Conservation (phyloP, 768 basidiomycete genomes). For the Mycena polygramma region DNA sequence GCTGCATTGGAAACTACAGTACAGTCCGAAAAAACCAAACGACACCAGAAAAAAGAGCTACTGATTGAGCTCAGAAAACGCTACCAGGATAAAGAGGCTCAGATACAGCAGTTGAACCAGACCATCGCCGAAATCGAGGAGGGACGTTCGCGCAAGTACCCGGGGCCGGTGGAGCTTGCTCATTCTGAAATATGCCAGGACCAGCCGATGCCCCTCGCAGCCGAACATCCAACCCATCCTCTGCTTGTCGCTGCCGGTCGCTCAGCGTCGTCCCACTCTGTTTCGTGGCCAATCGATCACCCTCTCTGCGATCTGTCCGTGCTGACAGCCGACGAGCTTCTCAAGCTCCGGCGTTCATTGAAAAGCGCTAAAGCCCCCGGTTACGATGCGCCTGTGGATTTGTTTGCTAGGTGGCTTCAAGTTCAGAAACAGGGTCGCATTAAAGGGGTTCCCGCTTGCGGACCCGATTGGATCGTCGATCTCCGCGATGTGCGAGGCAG, state of each 20-base stretch:
- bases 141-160: neutral
- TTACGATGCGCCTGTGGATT: neutral
- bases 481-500: constrained; percentile 1
- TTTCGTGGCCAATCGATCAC: neutral
- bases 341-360: neutral
- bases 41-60: neutral
- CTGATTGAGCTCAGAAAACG: neutral
- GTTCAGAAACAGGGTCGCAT: neutral
- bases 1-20: neutral
- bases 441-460: neutral
- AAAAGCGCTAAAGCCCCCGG: neutral
- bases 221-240: neutral
- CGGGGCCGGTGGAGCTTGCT: neutral
- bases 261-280: neutral
- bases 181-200: neutral
- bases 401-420: constrained; percentile 5
- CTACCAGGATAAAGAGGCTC: neutral
- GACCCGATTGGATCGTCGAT: constrained; percentile 2
- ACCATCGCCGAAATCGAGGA: neutral
- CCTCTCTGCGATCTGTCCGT: neutral
- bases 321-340: neutral
- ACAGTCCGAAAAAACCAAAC: neutral
- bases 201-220: neutral
- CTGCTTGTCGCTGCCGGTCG: neutral
- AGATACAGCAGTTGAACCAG: neutral